Conservation (phyloP, 306 rosid genomes). For the Gillenia trifoliata region DNA sequence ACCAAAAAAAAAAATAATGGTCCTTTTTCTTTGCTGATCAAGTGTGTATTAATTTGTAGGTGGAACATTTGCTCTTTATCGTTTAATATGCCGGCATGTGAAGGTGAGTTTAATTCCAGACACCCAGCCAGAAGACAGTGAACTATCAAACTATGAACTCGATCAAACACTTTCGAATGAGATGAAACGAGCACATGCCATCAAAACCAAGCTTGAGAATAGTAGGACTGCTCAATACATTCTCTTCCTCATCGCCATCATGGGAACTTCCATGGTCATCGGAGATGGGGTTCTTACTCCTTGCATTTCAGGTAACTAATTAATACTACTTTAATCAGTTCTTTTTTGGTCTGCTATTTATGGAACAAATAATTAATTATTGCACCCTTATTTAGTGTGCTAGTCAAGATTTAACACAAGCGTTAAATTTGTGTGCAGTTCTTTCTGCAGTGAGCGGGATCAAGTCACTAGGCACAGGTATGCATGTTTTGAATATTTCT, state of each 20-base stretch:
- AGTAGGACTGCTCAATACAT: slow-evolving; percentile 1
- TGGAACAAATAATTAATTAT: no score
- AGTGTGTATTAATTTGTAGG: background rate
- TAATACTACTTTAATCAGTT: background rate
- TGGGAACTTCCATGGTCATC: slow-evolving; percentile 44
- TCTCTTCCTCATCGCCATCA: slow-evolving; percentile 27
- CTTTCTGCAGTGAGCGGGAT: slow-evolving; percentile 74
- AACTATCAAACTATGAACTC: slow-evolving; percentile 29
- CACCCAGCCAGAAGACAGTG: slow-evolving; percentile 29
- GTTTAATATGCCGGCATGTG: slow-evolving; percentile 31
- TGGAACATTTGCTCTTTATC: slow-evolving; percentile 32
- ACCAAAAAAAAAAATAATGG: no score
- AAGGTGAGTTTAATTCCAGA: slow-evolving; percentile 34
- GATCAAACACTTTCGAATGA: slow-evolving; percentile 19
- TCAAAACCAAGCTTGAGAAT: slow-evolving; percentile 27
- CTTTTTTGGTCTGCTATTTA: background rate
- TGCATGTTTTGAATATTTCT: background rate
- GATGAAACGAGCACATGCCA: slow-evolving; percentile 8
- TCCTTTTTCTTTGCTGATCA: background rate
- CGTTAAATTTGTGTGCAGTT: slow-evolving; percentile 23
- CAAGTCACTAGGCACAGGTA: slow-evolving; percentile 54
- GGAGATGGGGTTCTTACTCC: no score
- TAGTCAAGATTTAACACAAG: background rate
- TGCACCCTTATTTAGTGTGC: no score
- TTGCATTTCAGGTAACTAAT: slow-evolving; percentile 60